Base-by-base conservation (phyloP, 805 yeast species). In the Candida coleopterorum region DNA sequence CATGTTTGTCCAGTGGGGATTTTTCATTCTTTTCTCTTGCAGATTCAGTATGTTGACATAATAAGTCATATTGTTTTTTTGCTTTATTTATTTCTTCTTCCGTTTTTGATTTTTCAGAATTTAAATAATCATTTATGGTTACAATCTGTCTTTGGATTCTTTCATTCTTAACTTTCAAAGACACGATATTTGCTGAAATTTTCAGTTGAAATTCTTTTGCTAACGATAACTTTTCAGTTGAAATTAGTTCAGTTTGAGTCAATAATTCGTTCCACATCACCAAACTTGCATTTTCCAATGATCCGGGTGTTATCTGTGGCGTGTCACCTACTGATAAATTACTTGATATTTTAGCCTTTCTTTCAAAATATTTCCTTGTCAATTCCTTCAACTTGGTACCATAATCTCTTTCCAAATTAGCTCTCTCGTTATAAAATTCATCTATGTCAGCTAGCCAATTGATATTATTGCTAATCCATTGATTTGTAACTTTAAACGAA, bases 231-330 rank as follows among this genome's bases (percentile, higher is more conserved):
- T 78, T 79, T 47, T 85, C 94, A 36, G 70, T 75, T 25, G 95
- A 81, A 25, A 85, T 74, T 17, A 72, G 64, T 58, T 89, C 97
- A 1, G 96, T 85, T 52, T 86, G 93, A 3, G 83, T 72, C 41
- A 90, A 70, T 6, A 89, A 75, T 45, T 87, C 95, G 30, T 76
- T 86, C 98, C 98, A 90, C 2, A 95, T 76, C 9, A 85, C 95
- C 43, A 89, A 62, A 11, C 85, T 70, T 0, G 96, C 95, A 45
- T 85, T 74, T 54, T 93, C 97, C 34, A 90, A 66, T 0, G 97
- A 87, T 0, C 99, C 98, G 0, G 98, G 97, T 0, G 99, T 93
- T 29, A 85, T 75, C 28, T 79, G 74, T 0, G 99, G 98, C 12
- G 75, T 75, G 42, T 86, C 95, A 18, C 99, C 99, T 2, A 93